Evolutionary conservation across 2,329 filamentous ascomycete species (phyloP).

Genomic region (Lasiodiplodia hormozganensis): DNA sequence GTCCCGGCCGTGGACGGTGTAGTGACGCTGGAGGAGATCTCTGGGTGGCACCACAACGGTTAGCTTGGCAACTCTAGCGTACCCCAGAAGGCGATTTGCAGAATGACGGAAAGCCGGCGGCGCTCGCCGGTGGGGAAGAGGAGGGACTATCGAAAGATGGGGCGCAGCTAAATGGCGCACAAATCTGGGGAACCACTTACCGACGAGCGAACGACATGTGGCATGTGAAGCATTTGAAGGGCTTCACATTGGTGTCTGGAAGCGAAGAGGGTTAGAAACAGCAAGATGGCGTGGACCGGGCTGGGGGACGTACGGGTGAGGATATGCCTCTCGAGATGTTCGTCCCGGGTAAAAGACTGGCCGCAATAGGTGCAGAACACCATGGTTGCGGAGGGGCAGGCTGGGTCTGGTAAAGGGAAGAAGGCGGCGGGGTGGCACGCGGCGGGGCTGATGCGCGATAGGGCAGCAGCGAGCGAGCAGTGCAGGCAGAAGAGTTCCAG

Average conservation of each 20-base stretch:
- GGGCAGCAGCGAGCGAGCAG: background rate
- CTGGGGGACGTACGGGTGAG: conserved; percentile 53
- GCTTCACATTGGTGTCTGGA: conserved; percentile 61
- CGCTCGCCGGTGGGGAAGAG: background rate
- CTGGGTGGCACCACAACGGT: conserved; percentile 38
- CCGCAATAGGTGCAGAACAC: conserved; percentile 63
- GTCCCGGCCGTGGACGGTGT: conserved; percentile 59
- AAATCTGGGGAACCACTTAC: conserved; percentile 43
- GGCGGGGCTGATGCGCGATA: background rate
- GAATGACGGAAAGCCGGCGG: background rate
- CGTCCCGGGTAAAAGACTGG: conserved; percentile 60
- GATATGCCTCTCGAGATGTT: conserved; percentile 60
- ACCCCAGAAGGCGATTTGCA: background rate
- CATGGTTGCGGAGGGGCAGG: conserved; percentile 44
- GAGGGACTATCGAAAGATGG: background rate
- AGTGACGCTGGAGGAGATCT: conserved; percentile 59
- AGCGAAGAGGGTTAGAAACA: conserved; percentile 31
- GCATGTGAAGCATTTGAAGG: conserved; percentile 62
- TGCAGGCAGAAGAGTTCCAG: too few relatives aligned
- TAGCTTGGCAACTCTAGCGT: conserved; percentile 6
- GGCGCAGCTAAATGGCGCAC: background rate
- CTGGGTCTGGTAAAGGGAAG: conserved; percentile 21
- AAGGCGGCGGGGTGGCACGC: background rate
- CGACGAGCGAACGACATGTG: conserved; percentile 62
- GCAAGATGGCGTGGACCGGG: background rate